Evolutionary conservation across 176 grass and related monocot species (phyloP), one percentile per base, ranked within the genome.

Genomic region (Elaeis guineensis): DNA sequence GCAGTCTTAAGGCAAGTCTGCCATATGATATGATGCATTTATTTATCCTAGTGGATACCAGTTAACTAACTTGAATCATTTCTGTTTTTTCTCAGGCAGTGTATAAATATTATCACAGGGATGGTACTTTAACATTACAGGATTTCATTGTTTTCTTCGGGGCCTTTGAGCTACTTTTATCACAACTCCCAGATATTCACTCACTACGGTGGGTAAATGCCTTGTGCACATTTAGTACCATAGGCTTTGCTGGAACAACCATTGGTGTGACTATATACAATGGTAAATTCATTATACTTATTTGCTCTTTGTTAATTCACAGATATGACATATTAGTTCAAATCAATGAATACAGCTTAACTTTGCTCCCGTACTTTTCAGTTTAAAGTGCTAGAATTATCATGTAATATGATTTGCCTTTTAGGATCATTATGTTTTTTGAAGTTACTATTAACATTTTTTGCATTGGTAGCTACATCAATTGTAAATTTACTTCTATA

Each of bases 141-240:
- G 72, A 95, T 18, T 89, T 89, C 90, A 89, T 95, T 75, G 69
- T 95, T 19, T 64, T 95, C 35, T 86, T 89, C 15, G 82, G 82
- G 12, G 63, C 57, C 22, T 48, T 89, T 16, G 76, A 95, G 66
- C 3, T 95, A 61, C 19, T 89, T 22, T 83, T 89, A 54, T 95
- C 90, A 4, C 90, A 95, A 35, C 80, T 89, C 39, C 82, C 85
- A 17, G 76, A 95, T 55, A 83, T 95, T 61, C 90, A 95, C 25
- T 89, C 85, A 2, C 69, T 95, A 19, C 73, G 85, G 6, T 95
- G 85, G 90, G 73, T 89, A 52, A 95, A 95, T 75, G 90, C 69
- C 1, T 18, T 72, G 24, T 95, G 85, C 79, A 95, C 90, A 7
- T 78, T 79, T 12, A 83, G 85, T 59, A 89, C 82, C 57, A 20